phyloP scores from a whole-genome alignment of 2,329 filamentous ascomycete genomes.

The Alternaria metachromatica region DNA sequence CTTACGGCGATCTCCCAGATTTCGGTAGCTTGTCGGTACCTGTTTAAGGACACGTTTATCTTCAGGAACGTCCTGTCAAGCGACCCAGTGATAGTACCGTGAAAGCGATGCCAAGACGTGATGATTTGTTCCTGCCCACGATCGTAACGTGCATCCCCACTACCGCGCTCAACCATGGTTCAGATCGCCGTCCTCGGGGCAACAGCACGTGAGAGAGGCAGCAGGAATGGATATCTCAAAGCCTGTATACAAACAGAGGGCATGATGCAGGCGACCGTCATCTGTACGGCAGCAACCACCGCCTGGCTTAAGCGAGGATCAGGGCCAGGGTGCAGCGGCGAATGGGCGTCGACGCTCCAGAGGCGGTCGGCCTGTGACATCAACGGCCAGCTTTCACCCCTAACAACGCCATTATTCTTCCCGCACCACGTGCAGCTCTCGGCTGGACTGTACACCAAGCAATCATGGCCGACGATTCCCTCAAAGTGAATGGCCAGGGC shows the following conservation, averaged over 20 bases:
- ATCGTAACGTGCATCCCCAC: background rate
- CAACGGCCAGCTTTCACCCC: constrained; percentile 43
- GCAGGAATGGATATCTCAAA: background rate
- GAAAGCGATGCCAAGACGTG: constrained; percentile 4
- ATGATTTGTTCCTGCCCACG: background rate
- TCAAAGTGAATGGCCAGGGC: constrained; percentile 46
- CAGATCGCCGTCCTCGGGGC: constrained; percentile 6
- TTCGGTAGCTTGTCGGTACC: background rate
- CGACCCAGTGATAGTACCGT: background rate
- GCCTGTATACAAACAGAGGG: constrained; percentile 7
- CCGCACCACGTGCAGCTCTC: constrained; percentile 36
- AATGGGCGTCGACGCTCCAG: constrained; percentile 33
- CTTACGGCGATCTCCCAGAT: background rate
- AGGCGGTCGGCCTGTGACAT: constrained; percentile 45
- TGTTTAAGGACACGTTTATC: constrained; percentile 1
- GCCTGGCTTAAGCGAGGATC: constrained; percentile 39
- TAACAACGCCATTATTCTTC: constrained; percentile 41
- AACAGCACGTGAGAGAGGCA: background rate
- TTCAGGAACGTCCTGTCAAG: background rate
- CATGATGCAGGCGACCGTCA: constrained; percentile 37
- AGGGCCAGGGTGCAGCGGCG: constrained; percentile 33
- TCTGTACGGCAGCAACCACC: constrained; percentile 32
- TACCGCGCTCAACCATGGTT: background rate
- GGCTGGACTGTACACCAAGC: constrained; percentile 24
- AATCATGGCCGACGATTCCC: constrained; percentile 39